These are phyloP conservation scores for Dictyostelium capitatum DNA, from an alignment of 78 protist species.

Conservation along the genomic window DNA sequence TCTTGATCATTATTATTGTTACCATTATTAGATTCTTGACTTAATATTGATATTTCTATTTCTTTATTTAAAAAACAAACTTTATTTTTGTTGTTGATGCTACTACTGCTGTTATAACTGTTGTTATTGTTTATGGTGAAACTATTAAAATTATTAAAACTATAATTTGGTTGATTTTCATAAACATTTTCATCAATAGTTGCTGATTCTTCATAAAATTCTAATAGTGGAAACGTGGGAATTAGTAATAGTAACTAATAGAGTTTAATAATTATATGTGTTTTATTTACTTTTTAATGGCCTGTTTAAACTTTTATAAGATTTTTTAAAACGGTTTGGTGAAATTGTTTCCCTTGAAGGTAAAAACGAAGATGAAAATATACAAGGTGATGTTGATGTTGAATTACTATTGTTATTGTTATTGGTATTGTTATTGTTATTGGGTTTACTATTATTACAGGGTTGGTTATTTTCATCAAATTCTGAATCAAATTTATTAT, in stretches of 20 bases:
- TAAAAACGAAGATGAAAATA: conserved; percentile 11
- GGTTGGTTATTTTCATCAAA: not conserved
- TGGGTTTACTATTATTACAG: not conserved
- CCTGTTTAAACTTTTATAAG: conserved; percentile 12
- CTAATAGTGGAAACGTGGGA: not conserved
- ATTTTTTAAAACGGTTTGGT: not conserved
- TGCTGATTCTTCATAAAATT: conserved; percentile 10
- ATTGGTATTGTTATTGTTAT: not conserved
- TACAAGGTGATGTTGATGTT: conserved; percentile 17
- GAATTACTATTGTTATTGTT: not conserved
- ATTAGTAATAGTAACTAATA: not conserved
- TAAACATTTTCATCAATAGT: not conserved
- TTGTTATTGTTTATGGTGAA: not conserved
- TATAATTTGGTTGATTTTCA: not conserved
- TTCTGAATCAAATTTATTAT: not conserved
- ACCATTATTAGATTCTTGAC: conserved; percentile 1
- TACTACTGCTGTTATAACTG: not conserved
- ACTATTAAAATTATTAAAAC: conserved; percentile 3
- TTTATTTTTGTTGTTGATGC: not conserved
- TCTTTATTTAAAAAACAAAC: not conserved
- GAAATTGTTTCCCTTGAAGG: conserved; percentile 1
- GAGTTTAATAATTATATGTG: not conserved
- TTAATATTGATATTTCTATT: not conserved
- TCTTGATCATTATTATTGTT: not conserved
- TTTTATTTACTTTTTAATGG: conserved; percentile 5